Evolutionary conservation across 2,329 filamentous ascomycete genomes (phyloP).

Genomic region (Exophiala bonariae): DNA sequence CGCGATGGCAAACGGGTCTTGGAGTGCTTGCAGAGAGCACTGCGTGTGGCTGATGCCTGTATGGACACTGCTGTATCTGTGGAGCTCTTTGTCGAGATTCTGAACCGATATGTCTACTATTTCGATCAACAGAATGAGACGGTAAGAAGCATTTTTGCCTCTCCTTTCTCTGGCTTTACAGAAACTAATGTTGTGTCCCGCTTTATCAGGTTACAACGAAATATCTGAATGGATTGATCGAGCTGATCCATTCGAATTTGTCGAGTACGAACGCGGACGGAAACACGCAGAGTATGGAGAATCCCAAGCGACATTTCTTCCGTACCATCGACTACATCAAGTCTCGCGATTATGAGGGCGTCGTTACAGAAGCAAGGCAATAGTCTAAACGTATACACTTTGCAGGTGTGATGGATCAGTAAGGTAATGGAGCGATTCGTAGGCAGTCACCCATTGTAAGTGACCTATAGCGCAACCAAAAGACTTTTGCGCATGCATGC

Average conservation of each 20-base stretch:
- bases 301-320: constrained; percentile 89
- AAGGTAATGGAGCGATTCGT: too few species aligned
- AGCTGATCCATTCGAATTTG: constrained; percentile 95
- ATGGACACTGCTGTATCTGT: constrained; percentile 98
- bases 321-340: constrained; percentile 92
- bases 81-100: constrained; percentile 95
- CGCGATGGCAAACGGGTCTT: constrained; percentile 96
- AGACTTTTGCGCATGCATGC: too few species aligned
- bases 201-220: constrained; percentile 75
- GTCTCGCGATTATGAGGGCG: constrained; percentile 87
- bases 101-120: constrained; percentile 98
- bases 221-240: constrained; percentile 96
- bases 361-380: constrained; percentile 67
- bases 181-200: constrained; percentile 23
- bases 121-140: constrained; percentile 99
- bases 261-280: constrained; percentile 53
- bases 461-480: too few species aligned
- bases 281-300: constrained; percentile 66
- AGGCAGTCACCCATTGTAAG: too few species aligned
- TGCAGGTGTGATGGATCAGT: too few species aligned
- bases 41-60: constrained; percentile 95
- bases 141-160: constrained; percentile 47
- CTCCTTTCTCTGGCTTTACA: not conserved
- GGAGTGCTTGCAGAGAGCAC: constrained; percentile 90
- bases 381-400: too few species aligned